A percentile compares a stretch with the other conserved stretches of the same genome.
phyloP scores from a whole-genome alignment of 2,329 filamentous ascomycete genomes.

The Neoscytalidium dimidiatum region DNA sequence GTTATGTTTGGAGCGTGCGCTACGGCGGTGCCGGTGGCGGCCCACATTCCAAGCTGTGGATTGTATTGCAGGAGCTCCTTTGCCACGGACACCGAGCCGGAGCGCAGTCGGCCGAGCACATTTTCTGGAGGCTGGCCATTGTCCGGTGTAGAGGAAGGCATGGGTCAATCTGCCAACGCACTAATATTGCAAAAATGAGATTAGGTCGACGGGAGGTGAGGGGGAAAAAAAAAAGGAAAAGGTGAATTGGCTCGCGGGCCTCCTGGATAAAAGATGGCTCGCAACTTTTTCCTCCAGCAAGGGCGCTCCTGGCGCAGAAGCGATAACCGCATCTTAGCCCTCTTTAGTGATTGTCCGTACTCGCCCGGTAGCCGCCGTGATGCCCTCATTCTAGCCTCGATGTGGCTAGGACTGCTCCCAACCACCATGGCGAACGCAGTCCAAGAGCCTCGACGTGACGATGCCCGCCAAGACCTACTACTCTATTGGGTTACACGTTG shows the following conservation, averaged over 20 bases:
- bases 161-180: too few species aligned
- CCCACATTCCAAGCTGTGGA: conserved; percentile 6
- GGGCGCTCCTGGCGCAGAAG: background rate
- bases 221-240: background rate
- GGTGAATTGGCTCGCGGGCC: too few species aligned
- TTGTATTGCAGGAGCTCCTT: background rate
- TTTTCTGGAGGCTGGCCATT: background rate
- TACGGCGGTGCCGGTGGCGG: background rate
- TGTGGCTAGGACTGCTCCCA: background rate
- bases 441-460: background rate
- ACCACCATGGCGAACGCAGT: background rate
- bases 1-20: conserved; percentile 1
- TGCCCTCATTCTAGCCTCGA: background rate
- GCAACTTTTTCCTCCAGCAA: background rate
- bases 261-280: background rate
- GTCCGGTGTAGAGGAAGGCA: background rate
- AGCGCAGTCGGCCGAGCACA: background rate
- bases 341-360: background rate
- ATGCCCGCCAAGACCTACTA: background rate
- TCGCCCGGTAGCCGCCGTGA: background rate
- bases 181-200: too few species aligned
- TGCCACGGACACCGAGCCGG: background rate
- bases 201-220: too few species aligned
- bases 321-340: background rate
- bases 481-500: background rate